Conservation (phyloP, 225 moss, liverwort and hornwort genomes). For the Rhytidiadelphus loreus region DNA sequence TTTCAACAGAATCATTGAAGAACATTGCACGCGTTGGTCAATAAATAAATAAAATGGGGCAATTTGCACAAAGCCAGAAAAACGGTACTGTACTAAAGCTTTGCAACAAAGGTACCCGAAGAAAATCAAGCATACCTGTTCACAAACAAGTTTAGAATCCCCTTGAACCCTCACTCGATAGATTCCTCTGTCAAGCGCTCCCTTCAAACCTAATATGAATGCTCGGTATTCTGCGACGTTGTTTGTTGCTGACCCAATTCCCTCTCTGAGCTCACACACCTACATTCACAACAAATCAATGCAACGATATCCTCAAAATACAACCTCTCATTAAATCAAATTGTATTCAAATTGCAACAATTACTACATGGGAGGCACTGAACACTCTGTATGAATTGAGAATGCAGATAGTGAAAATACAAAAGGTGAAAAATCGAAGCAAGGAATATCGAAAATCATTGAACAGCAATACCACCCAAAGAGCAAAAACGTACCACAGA, state of each 20-base stretch:
- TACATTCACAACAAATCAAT: slow-evolving; percentile 1
- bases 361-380: not conserved
- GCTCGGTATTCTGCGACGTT: slow-evolving; percentile 96
- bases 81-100: not conserved
- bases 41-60: not conserved
- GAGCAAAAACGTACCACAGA: slow-evolving; percentile 57
- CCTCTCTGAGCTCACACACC: slow-evolving; percentile 83
- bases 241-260: slow-evolving; percentile 83
- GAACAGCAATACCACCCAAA: not conserved
- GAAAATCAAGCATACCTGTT: slow-evolving; percentile 47
- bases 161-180: slow-evolving; percentile 76
- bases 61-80: not conserved
- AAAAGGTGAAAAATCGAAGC: not conserved
- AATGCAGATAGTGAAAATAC: not conserved
- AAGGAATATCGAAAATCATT: not conserved
- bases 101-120: not conserved
- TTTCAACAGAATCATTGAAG: not conserved
- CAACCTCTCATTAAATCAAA: not conserved
- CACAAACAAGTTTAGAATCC: slow-evolving; percentile 84
- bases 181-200: slow-evolving; percentile 83
- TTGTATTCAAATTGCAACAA: not conserved
- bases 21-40: not conserved
- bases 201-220: slow-evolving; percentile 71
- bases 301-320: not conserved
- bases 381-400: not conserved